Base-by-base conservation (phyloP, 169 alveolate species). In the Eimeria mitis region DNA sequence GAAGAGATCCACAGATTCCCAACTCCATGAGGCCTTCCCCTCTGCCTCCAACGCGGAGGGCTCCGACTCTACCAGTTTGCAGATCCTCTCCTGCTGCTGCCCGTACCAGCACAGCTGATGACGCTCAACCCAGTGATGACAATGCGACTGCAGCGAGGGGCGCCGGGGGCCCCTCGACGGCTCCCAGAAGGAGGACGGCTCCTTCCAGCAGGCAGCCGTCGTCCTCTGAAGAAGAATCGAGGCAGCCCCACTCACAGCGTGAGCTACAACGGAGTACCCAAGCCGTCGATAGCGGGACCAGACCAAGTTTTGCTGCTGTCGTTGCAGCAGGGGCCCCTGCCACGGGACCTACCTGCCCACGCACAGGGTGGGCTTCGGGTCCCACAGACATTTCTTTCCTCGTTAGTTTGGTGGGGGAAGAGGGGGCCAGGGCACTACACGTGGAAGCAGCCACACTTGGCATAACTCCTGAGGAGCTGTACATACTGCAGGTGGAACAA, bases 401-500 rank as follows among this genome's bases (percentile, higher is more conserved):
- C 42, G 76, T 59, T 44, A 59, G 91, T 7, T 40, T 84, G 61
- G 56, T 84, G 75, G 91, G 91, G 78, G 78, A 61, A 49, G 91
- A 84, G 56, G 78, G 78, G 28, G 75, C 61, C 61, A 54, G 91
- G 76, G 96, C 84, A 34, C 61, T 91, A 52, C 76, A 81, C 63
- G 87, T 54, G 31, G 25, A 88, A 2, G 96, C 96, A 6, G 92
- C 92, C 63, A 92, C 92, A 0, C 25, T 91, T 28, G 96, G 96
- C 37, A 56, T 91, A 63, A 44, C 92, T 31, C 88, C 87, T 21
- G 96, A 91, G 63, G 88, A 91, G 92, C 91, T 91, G 85, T 91
- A 79, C 76, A 59, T 91, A 34, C 88, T 79, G 56, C 96, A 91
- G 92, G 65, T 47, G 85, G 81, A 42, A 70, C 89, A 91, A 68